phyloP scores from a whole-genome alignment of 441 rosid species.

The Populus hybrid region DNA sequence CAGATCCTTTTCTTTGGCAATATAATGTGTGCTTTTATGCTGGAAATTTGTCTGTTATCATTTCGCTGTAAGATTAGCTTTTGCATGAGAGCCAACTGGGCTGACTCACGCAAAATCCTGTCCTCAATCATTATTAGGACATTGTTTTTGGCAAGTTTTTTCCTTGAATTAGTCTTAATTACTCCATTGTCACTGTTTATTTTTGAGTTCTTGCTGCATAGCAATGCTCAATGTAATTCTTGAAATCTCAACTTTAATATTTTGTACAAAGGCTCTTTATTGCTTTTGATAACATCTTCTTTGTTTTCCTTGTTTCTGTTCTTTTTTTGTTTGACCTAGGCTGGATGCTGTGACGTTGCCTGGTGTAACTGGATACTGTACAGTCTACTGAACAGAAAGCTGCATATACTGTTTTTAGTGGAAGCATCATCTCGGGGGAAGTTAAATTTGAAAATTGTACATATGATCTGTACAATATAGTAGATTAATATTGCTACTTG shows the following conservation, averaged over 20 bases:
- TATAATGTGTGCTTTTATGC: not conserved
- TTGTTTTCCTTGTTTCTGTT: not conserved
- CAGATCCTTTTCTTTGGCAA: not conserved
- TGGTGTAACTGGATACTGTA: constrained; percentile 26
- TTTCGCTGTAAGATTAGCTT: constrained; percentile 8
- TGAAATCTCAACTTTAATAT: not conserved
- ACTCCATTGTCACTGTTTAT: not conserved
- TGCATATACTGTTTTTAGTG: not conserved
- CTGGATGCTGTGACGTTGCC: constrained; percentile 1
- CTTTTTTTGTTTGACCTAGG: not conserved
- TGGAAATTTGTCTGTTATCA: not conserved
- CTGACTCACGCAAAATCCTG: not conserved
- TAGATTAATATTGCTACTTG: not conserved
- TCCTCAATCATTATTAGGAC: not conserved
- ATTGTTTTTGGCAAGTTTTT: not conserved
- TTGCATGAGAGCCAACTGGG: not conserved
- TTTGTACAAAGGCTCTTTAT: not conserved
- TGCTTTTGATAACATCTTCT: not conserved
- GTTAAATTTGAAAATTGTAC: constrained; percentile 21
- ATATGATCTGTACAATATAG: constrained; percentile 23
- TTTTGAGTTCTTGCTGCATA: not conserved
- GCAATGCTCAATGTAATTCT: not conserved
- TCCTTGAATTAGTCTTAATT: not conserved
- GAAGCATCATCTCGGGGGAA: not conserved
- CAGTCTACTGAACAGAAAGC: constrained; percentile 7